Conservation (phyloP, 2,329 filamentous ascomycete species). For the Volutella citrinella region DNA sequence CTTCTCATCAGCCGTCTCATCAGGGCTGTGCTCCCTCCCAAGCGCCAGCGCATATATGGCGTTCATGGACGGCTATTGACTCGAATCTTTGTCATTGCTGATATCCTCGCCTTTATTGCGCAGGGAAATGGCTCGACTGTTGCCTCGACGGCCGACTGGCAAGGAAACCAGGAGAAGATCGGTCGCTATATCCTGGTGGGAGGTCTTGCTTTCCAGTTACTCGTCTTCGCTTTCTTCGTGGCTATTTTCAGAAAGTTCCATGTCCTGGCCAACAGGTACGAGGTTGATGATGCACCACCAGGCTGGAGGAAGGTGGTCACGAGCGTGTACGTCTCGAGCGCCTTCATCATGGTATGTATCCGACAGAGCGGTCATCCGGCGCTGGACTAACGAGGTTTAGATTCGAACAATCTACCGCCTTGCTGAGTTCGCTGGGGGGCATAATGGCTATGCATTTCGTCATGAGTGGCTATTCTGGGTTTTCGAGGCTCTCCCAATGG, state of each 20-base stretch:
- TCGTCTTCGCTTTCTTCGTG: conserved; percentile 39
- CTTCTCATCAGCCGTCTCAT: conserved; percentile 48
- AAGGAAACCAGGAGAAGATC: conserved; percentile 33
- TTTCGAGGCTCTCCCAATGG: conserved; percentile 48
- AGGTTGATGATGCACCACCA: conserved; percentile 24
- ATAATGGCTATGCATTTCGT: conserved; percentile 46
- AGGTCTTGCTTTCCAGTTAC: conserved; percentile 39
- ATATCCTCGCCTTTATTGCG: conserved; percentile 43
- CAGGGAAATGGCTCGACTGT: conserved; percentile 44
- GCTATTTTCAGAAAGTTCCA: conserved; percentile 38
- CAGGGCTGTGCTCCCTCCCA: conserved; percentile 31
- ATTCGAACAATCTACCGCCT: conserved; percentile 52
- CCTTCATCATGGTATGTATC: conserved; percentile 41
- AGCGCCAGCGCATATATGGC: conserved; percentile 32
- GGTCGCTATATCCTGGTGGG: conserved; percentile 41
- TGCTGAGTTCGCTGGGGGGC: conserved; percentile 50
- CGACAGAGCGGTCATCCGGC: background rate
- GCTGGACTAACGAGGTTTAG: conserved; percentile 20
- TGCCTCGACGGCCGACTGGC: conserved; percentile 40
- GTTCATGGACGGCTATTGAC: conserved; percentile 39
- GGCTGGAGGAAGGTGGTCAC: conserved; percentile 37
- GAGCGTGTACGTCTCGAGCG: conserved; percentile 43
- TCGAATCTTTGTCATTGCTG: conserved; percentile 42
- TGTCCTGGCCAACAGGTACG: conserved; percentile 21
- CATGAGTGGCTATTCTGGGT: conserved; percentile 53